These are phyloP conservation scores for Talaromyces adpressus DNA, from an alignment of 495 filamentous ascomycete species.

Conservation along the genomic window DNA sequence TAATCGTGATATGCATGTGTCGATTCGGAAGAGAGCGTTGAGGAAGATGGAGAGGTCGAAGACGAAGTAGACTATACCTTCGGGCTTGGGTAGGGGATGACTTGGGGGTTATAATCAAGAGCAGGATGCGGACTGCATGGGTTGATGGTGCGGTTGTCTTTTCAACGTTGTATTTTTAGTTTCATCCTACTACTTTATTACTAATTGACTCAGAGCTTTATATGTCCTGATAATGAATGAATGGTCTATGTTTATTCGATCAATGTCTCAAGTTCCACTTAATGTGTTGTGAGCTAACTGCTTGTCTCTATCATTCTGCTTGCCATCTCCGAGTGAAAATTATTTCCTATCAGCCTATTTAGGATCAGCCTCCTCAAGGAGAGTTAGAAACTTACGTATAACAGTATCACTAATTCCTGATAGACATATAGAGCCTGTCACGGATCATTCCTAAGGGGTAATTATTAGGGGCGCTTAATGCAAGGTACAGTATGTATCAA, in stretches of 20 bases:
- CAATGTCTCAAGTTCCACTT: background rate
- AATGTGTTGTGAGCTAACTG: background rate
- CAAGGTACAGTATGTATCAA: too few relatives aligned
- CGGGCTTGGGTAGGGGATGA: background rate
- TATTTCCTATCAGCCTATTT: background rate
- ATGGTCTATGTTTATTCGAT: background rate
- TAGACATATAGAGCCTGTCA: too few relatives aligned
- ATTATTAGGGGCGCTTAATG: too few relatives aligned
- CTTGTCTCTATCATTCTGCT: background rate
- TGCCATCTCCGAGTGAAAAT: background rate
- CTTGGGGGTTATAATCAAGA: background rate
- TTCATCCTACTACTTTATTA: background rate
- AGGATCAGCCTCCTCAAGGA: too few relatives aligned
- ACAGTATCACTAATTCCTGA: too few relatives aligned
- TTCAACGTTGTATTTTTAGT: background rate
- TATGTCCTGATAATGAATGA: background rate
- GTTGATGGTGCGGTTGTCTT: background rate
- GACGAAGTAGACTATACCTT: slow-evolving; percentile 26
- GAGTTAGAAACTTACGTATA: background rate
- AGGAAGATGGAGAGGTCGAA: slow-evolving; percentile 79
- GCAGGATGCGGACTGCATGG: background rate
- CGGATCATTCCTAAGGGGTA: too few relatives aligned
- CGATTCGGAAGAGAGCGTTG: slow-evolving; percentile 80
- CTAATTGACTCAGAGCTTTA: background rate
- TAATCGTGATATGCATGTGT: slow-evolving; percentile 77